Percentiles rank a stretch among this genome's conserved stretches.
phyloP scores from a whole-genome alignment of 768 basidiomycete species.

The Clavulina sp. region DNA sequence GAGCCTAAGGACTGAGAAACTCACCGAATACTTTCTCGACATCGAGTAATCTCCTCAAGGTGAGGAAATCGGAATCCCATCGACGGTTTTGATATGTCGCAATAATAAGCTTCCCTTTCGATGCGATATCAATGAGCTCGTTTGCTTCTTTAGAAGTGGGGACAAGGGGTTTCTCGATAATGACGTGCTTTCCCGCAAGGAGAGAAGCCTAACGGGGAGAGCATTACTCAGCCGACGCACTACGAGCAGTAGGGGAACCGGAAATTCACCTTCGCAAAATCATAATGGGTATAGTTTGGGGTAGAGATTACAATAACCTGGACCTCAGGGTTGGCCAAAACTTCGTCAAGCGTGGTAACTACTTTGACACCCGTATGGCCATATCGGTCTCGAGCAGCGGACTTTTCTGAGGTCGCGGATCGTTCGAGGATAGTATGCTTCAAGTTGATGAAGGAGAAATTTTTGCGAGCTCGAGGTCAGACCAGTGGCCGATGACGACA shows the following conservation, averaged over 20 bases:
- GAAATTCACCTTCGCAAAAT: constrained; percentile 12
- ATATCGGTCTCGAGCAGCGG: constrained; percentile 15
- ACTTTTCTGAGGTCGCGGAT: constrained; percentile 13
- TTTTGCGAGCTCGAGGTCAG: no score
- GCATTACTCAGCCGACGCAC: background rate
- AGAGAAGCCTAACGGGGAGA: constrained; percentile 5
- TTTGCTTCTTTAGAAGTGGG: constrained; percentile 13
- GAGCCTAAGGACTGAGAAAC: no score
- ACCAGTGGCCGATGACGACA: no score
- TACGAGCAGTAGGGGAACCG: no score
- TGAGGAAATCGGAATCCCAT: constrained; percentile 18
- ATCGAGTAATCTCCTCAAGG: constrained; percentile 14
- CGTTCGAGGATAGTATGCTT: constrained; percentile 19
- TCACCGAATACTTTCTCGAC: constrained; percentile 12
- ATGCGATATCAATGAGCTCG: constrained; percentile 16
- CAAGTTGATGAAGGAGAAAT: constrained; percentile 16
- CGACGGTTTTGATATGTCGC: constrained; percentile 13
- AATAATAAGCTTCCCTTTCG: constrained; percentile 9
- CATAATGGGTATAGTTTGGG: constrained; percentile 16
- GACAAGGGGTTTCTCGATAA: constrained; percentile 19
- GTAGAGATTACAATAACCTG: constrained; percentile 16
- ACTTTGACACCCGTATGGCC: constrained; percentile 14
- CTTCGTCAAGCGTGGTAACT: constrained; percentile 18
- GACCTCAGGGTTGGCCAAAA: constrained; percentile 15
- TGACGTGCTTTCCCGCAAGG: constrained; percentile 13